These are phyloP conservation scores for Rubia yunnanensis DNA, from an alignment of 257 asterid species.

Conservation along the genomic window DNA sequence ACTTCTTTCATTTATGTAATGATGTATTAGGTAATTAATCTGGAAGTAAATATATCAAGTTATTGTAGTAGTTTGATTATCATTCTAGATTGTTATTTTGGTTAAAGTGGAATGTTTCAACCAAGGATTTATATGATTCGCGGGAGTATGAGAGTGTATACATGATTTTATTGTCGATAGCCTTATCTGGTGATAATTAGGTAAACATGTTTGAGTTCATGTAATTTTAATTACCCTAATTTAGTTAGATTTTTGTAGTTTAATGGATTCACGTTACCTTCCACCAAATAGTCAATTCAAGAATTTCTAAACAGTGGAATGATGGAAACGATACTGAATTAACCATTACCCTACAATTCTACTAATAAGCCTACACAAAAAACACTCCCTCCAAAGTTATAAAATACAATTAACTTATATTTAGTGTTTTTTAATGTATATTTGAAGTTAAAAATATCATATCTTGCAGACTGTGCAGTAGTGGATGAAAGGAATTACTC, in stretches of 20 bases:
- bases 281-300: not conserved
- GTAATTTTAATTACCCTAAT: not conserved
- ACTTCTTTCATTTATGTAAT: not conserved
- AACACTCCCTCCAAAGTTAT: not conserved
- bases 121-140: not conserved
- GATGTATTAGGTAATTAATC: not conserved
- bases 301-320: not conserved
- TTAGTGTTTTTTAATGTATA: no score
- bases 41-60: no score
- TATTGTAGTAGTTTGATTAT: not conserved
- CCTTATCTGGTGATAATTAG: not conserved
- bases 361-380: not conserved
- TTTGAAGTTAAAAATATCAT: no score
- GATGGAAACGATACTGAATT: not conserved
- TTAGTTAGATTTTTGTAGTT: not conserved
- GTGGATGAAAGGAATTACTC: slow-evolving; percentile 32
- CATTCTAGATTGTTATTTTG: not conserved
- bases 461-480: slow-evolving; percentile 25
- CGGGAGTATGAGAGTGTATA: not conserved
- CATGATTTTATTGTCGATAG: not conserved
- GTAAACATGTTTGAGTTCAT: not conserved
- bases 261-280: not conserved
- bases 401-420: not conserved
- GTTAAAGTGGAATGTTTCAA: not conserved
- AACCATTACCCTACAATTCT: not conserved